A percentile compares a stretch with the other conserved stretches of the same genome.
Conservation (phyloP, 1,284 basidiomycete species). For the Ustanciosporium gigantosporum region DNA sequence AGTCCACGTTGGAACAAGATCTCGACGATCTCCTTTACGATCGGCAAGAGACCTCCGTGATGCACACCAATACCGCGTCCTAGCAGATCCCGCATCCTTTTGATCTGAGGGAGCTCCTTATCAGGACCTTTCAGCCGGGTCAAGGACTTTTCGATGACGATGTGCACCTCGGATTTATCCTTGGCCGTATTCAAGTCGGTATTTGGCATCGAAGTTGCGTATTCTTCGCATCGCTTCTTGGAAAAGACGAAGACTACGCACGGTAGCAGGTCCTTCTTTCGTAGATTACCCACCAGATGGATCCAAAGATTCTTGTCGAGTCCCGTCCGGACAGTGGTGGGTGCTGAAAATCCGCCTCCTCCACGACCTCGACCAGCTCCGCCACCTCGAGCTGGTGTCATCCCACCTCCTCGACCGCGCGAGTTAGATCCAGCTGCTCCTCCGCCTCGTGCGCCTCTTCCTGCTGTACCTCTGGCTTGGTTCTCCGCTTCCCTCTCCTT, state of each 20-base stretch:
- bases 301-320: conserved; percentile 92
- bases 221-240: conserved; percentile 95
- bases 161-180: conserved; percentile 96
- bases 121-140: conserved; percentile 84
- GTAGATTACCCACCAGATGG: conserved; percentile 82
- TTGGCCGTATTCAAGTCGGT: conserved; percentile 79
- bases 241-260: conserved; percentile 97
- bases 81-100: conserved; percentile 85
- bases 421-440: conserved; percentile 36
- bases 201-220: conserved; percentile 85
- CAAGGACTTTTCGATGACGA: conserved; percentile 88
- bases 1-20: conserved; percentile 92
- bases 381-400: conserved; percentile 57
- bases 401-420: conserved; percentile 36
- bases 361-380: conserved; percentile 66
- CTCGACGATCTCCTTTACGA: conserved; percentile 93
- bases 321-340: conserved; percentile 57
- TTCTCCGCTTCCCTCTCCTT: conserved; percentile 87
- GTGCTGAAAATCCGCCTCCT: conserved; percentile 40
- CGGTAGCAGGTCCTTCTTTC: conserved; percentile 83
- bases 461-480: conserved; percentile 73
- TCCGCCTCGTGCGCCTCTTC: conserved; percentile 66
- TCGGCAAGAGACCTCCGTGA: conserved; percentile 92
- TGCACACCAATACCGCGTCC: conserved; percentile 94
- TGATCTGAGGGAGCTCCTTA: conserved; percentile 91